Evolutionary conservation across 805 yeast species (phyloP).

Genomic region (Cyberlindnera lachancei): DNA sequence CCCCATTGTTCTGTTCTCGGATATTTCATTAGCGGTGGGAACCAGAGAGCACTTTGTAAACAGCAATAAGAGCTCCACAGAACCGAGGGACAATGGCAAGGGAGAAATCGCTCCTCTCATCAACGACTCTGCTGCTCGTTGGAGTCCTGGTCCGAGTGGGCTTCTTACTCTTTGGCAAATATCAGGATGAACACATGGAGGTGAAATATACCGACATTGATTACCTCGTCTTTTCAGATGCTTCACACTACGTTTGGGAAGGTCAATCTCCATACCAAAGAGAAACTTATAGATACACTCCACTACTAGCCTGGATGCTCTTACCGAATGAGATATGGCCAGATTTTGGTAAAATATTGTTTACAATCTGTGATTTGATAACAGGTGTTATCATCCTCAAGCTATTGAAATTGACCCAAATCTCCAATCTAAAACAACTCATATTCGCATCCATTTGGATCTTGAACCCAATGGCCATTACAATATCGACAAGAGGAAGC

Average conservation of each 20-base stretch:
- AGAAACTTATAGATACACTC: constrained; percentile 92
- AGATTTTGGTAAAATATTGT: constrained; percentile 74
- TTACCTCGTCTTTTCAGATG: constrained; percentile 90
- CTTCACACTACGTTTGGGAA: constrained; percentile 57
- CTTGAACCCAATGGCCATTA: constrained; percentile 89
- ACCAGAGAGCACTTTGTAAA: no score
- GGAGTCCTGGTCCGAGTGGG: constrained; percentile 40
- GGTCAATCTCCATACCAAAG: constrained; percentile 67
- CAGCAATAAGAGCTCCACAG: no score
- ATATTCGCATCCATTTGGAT: constrained; percentile 66
- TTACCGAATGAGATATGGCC: constrained; percentile 53
- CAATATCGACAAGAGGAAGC: constrained; percentile 89
- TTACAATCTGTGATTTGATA: constrained; percentile 68
- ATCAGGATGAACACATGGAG: constrained; percentile 74
- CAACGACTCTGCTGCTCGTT: constrained; percentile 8
- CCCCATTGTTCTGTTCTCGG: no score
- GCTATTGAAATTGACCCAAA: constrained; percentile 27
- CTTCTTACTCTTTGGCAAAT: constrained; percentile 71
- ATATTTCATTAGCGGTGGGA: no score
- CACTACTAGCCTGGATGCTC: constrained; percentile 77
- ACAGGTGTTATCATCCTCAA: constrained; percentile 62
- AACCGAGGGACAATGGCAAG: no score
- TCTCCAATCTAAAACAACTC: constrained; percentile 25
- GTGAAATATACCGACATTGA: constrained; percentile 92
- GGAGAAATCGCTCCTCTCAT: background rate